These are phyloP conservation scores for Mycena sanguinolenta DNA, from an alignment of 768 basidiomycete genomes.

Conservation along the genomic window DNA sequence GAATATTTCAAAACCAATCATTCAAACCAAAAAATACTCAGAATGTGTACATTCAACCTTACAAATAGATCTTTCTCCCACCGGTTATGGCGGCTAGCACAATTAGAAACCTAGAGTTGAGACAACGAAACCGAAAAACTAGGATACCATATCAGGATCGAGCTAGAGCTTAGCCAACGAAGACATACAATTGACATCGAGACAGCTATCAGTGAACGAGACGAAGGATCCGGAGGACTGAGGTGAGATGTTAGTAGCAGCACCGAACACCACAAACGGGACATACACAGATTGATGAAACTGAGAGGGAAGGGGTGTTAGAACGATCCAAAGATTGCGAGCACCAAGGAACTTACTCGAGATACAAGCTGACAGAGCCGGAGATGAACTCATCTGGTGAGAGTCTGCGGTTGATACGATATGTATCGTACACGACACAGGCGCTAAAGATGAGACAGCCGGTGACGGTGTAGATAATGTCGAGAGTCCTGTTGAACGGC, in stretches of 20 bases:
- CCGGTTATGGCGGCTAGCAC: too few species aligned
- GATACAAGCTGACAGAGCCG: background rate
- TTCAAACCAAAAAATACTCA: too few species aligned
- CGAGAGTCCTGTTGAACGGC: constrained; percentile 85
- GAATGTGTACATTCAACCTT: too few species aligned
- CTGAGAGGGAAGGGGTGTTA: constrained; percentile 50
- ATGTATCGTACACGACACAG: constrained; percentile 92
- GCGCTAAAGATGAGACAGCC: constrained; percentile 91
- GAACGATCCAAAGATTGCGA: background rate
- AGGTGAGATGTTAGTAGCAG: background rate
- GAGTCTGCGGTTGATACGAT: constrained; percentile 75
- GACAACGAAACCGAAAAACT: too few species aligned
- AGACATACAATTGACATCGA: background rate
- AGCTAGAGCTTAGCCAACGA: too few species aligned
- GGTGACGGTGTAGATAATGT: constrained; percentile 83
- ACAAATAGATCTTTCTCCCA: too few species aligned
- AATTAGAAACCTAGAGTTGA: too few species aligned
- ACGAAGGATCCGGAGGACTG: constrained; percentile 89
- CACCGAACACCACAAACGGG: background rate
- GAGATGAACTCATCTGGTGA: background rate
- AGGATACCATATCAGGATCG: too few species aligned
- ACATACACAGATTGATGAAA: constrained; percentile 89
- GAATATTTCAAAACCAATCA: too few species aligned
- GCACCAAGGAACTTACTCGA: background rate
- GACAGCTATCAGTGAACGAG: constrained; percentile 46